Conservation (phyloP, 768 basidiomycete genomes). For the Clitopilus passeckerianus region DNA sequence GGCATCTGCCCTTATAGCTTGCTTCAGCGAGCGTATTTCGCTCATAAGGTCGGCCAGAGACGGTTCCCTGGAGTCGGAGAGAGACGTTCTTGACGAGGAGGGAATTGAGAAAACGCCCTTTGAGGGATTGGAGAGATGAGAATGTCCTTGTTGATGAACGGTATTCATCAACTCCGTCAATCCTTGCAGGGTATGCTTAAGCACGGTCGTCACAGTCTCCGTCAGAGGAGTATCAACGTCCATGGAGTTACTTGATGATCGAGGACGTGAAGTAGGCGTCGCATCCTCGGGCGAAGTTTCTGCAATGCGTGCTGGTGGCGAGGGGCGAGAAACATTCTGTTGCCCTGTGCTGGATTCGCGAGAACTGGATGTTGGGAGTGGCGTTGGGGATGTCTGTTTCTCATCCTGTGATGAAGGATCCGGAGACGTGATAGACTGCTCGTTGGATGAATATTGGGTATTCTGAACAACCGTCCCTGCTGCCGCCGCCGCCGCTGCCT, state of each 20-base stretch:
- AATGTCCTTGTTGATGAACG: constrained; percentile 7
- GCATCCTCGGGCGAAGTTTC: too few relatives aligned
- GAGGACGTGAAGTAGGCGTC: neutral
- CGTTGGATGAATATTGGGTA: too few relatives aligned
- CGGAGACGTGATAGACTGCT: neutral
- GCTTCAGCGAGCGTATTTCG: constrained; percentile 2
- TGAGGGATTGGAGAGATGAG: neutral
- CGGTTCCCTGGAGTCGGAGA: neutral
- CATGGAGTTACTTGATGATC: constrained; percentile 13
- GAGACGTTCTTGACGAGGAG: neutral
- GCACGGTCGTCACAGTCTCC: constrained; percentile 14
- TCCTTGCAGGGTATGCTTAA: constrained; percentile 12
- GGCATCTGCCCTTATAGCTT: constrained; percentile 1
- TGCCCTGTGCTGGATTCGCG: neutral
- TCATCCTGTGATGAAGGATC: neutral
- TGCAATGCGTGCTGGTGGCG: neutral
- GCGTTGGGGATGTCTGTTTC: neutral
- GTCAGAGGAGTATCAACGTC: constrained; percentile 10
- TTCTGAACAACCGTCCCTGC: too few relatives aligned
- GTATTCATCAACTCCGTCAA: constrained; percentile 14
- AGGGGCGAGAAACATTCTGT: neutral
- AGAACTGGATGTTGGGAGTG: neutral
- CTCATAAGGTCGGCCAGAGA: constrained; percentile 1
- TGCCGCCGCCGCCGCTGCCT: too few relatives aligned
- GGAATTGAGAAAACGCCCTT: constrained; percentile 6